A percentile compares a stretch with the other conserved stretches of the same genome.
phyloP scores from a whole-genome alignment of 305 asterid genomes.

The Fraxinus paxiana region DNA sequence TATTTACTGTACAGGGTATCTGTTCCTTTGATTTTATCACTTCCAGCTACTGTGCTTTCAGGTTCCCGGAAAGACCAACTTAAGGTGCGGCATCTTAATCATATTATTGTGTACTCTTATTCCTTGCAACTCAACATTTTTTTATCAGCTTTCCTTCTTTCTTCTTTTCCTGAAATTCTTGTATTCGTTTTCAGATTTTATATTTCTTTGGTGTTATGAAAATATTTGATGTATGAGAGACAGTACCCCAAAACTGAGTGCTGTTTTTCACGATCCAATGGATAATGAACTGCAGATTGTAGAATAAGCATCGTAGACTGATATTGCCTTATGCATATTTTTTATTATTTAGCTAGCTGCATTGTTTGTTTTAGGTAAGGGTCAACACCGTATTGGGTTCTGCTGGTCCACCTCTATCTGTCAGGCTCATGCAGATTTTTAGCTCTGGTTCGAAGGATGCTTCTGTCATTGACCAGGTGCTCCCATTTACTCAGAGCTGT shows the following conservation, averaged over 20 bases:
- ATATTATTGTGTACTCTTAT: constrained; percentile 10
- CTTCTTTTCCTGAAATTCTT: neutral
- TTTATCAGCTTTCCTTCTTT: neutral
- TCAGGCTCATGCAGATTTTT: constrained; percentile 79
- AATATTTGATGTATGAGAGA: constrained; percentile 17
- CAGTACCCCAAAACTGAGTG: constrained; percentile 11
- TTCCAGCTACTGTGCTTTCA: constrained; percentile 79
- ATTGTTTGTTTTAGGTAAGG: constrained; percentile 46
- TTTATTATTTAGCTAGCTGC: constrained; percentile 17
- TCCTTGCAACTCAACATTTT: constrained; percentile 9
- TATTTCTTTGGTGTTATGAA: constrained; percentile 5
- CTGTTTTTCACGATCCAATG: neutral
- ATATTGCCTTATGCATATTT: constrained; percentile 9
- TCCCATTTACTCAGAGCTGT: constrained; percentile 20
- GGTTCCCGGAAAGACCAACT: constrained; percentile 68
- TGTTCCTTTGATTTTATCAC: constrained; percentile 74
- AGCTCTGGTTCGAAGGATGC: constrained; percentile 79
- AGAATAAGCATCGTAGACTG: neutral
- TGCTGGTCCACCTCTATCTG: constrained; percentile 67
- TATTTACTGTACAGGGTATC: constrained; percentile 50
- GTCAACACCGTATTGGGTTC: constrained; percentile 82
- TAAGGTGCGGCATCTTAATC: constrained; percentile 53
- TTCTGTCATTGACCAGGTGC: constrained; percentile 63
- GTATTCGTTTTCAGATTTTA: neutral
- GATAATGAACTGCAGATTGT: neutral